phyloP scores from a whole-genome alignment of 768 basidiomycete genomes.

The Pholiota molesta region DNA sequence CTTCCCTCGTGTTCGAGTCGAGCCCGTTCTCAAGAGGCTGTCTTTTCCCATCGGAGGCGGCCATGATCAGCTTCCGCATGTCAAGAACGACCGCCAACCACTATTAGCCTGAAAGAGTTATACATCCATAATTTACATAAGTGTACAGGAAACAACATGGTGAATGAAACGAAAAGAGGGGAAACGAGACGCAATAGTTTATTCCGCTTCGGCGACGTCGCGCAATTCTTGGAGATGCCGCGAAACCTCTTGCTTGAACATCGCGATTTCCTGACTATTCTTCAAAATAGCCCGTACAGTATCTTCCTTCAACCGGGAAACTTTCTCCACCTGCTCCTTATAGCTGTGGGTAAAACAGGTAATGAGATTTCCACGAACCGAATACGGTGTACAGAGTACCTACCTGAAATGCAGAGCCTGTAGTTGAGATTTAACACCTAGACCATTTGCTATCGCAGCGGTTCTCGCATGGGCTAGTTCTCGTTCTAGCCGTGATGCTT shows the following conservation, averaged over 20 bases:
- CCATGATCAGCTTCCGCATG: constrained; percentile 15
- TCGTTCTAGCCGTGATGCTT: constrained; percentile 68
- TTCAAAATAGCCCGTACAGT: constrained; percentile 82
- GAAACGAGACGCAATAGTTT: constrained; percentile 16
- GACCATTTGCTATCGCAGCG: constrained; percentile 78
- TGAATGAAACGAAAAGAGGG: constrained; percentile 8
- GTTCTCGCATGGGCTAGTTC: constrained; percentile 76
- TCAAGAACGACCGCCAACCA: constrained; percentile 1
- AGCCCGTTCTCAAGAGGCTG: constrained; percentile 4
- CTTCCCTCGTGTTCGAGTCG: constrained; percentile 6
- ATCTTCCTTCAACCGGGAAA: constrained; percentile 74
- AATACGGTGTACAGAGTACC: constrained; percentile 8
- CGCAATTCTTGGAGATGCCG: constrained; percentile 68
- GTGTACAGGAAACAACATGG: constrained; percentile 11
- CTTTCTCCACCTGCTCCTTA: constrained; percentile 78
- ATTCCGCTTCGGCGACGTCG: constrained; percentile 59
- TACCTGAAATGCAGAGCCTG: constrained; percentile 77
- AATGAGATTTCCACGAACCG: constrained; percentile 5
- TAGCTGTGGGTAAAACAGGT: constrained; percentile 47
- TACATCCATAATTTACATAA: constrained; percentile 7
- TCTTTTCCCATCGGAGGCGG: constrained; percentile 15
- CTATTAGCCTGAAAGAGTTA: constrained; percentile 2
- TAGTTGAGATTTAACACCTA: constrained; percentile 78
- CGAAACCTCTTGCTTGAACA: constrained; percentile 81
- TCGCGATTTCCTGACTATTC: constrained; percentile 81